phyloP scores from a whole-genome alignment of 768 basidiomycete species.

The Boletus barrowsii region DNA sequence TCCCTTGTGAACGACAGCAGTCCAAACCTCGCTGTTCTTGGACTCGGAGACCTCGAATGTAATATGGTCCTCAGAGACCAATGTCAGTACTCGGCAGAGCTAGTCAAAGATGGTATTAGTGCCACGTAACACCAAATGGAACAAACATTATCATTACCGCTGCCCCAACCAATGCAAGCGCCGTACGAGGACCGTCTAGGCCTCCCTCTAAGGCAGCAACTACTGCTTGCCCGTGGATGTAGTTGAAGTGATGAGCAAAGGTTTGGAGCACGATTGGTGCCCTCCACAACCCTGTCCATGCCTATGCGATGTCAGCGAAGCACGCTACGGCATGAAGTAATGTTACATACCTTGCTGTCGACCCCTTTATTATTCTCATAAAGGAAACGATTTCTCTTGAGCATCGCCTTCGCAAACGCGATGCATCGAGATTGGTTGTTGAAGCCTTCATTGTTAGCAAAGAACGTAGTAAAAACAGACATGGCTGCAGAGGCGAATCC shows the following conservation, averaged over 20 bases:
- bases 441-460: not conserved
- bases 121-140: not conserved
- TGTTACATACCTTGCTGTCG: not conserved
- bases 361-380: not conserved
- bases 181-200: not conserved
- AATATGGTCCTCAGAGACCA: not conserved
- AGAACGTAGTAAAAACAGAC: not conserved
- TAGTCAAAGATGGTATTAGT: not conserved
- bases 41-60: not conserved
- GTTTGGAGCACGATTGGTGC: not conserved
- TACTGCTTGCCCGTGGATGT: not conserved
- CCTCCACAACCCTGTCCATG: not conserved
- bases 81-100: not conserved
- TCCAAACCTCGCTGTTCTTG: not conserved
- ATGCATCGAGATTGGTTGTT: not conserved
- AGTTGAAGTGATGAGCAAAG: not conserved
- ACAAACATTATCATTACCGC: not conserved
- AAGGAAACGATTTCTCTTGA: not conserved
- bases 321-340: too few species aligned
- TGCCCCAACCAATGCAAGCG: not conserved
- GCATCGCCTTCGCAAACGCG: not conserved
- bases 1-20: not conserved
- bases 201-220: not conserved
- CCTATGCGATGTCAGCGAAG: not conserved
- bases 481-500: not conserved